phyloP scores from a whole-genome alignment of 257 asterid genomes.

The Capsicum pubescens region DNA sequence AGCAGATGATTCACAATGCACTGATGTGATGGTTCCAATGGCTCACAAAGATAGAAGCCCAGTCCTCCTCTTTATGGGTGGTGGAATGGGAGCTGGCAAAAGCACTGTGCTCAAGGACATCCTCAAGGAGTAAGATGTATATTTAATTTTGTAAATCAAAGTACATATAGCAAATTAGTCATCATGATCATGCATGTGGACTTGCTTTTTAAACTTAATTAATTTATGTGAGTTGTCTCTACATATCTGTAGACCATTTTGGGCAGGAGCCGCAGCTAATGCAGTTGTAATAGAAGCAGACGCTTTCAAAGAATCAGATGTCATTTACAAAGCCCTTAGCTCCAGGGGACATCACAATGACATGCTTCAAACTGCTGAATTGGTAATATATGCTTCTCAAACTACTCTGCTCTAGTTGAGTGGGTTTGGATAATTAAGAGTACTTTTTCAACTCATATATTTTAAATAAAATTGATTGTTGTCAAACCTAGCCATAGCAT shows the following conservation, averaged over 20 bases:
- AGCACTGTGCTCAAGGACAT: conserved; percentile 41
- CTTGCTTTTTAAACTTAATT: too few species aligned
- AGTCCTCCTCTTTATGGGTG: conserved; percentile 40
- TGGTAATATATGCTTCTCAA: conserved; percentile 36
- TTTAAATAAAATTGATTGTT: too few species aligned
- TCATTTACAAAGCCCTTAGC: conserved; percentile 79
- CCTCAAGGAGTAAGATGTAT: conserved; percentile 36
- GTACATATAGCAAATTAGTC: too few species aligned
- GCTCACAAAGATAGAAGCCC: conserved; percentile 42
- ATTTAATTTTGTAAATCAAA: too few species aligned
- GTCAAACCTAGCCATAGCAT: too few species aligned
- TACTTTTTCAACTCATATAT: too few species aligned
- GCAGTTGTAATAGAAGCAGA: conserved; percentile 55
- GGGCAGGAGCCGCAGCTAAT: conserved; percentile 40
- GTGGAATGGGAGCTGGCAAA: conserved; percentile 43
- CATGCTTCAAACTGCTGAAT: conserved; percentile 97
- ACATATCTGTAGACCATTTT: conserved; percentile 37
- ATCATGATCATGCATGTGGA: too few species aligned
- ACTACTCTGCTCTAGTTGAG: too few species aligned
- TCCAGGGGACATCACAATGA: conserved; percentile 87
- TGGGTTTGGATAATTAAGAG: too few species aligned
- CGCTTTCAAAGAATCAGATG: conserved; percentile 96
- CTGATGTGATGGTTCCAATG: conserved; percentile 42
- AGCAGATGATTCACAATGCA: conserved; percentile 34
- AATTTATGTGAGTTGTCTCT: not conserved